A percentile compares a stretch with the other conserved stretches of the same genome.
Conservation (phyloP, 352 stramenopile species). For the Phytophthora sp. region DNA sequence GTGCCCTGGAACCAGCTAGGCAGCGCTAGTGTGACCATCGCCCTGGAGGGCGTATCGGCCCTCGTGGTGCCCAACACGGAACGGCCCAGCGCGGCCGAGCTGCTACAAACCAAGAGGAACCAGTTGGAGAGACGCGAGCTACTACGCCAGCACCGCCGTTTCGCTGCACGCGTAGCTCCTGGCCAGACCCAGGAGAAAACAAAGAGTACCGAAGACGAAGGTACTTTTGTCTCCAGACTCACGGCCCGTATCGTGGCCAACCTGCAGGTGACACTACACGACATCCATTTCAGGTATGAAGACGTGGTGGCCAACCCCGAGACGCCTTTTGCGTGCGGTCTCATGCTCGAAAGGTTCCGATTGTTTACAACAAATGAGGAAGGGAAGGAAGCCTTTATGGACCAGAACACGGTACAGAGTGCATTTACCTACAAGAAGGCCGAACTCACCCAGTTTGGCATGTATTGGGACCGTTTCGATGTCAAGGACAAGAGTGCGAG, state of each 20-base stretch:
- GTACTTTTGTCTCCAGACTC: constrained; percentile 80
- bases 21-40: constrained; percentile 76
- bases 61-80: constrained; percentile 71
- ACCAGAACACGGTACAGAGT: constrained; percentile 46
- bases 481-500: constrained; percentile 23
- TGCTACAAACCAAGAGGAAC: constrained; percentile 63
- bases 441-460: constrained; percentile 51
- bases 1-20: constrained; percentile 89
- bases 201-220: constrained; percentile 61
- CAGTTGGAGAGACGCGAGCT: constrained; percentile 74
- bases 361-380: constrained; percentile 80
- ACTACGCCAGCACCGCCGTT: constrained; percentile 69
- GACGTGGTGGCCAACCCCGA: constrained; percentile 69
- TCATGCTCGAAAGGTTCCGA: constrained; percentile 71
- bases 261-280: constrained; percentile 72
- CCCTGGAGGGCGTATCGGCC: constrained; percentile 74
- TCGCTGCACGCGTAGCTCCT: constrained; percentile 49
- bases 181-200: constrained; percentile 14
- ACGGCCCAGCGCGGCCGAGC: constrained; percentile 54
- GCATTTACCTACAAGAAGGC: constrained; percentile 70
- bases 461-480: constrained; percentile 77
- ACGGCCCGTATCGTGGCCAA: constrained; percentile 84
- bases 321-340: constrained; percentile 68
- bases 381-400: constrained; percentile 71
- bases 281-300: constrained; percentile 83